phyloP scores from a whole-genome alignment of 306 rosid genomes.

The Clitoria ternatea region DNA sequence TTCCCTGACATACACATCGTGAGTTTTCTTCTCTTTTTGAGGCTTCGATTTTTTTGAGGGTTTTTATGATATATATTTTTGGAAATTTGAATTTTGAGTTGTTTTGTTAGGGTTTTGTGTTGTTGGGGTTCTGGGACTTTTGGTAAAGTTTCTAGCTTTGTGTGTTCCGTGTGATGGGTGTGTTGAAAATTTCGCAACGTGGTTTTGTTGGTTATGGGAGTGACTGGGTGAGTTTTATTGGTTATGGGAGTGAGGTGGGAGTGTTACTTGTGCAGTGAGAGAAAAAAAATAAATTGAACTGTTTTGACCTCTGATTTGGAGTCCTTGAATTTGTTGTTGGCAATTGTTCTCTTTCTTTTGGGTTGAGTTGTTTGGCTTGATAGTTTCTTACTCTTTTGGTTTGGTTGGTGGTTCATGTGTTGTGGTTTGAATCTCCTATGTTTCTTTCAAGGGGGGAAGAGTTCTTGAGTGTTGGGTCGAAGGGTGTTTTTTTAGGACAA shows the following conservation, averaged over 20 bases:
- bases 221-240: not conserved
- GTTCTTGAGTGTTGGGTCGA: not conserved
- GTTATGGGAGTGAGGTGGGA: slow-evolving; percentile 2
- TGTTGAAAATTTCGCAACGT: not conserved
- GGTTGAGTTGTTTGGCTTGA: not conserved
- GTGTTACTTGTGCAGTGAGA: not conserved
- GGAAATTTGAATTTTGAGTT: not conserved
- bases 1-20: slow-evolving; percentile 95
- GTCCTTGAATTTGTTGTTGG: not conserved
- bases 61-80: not conserved
- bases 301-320: not conserved
- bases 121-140: slow-evolving; percentile 25
- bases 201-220: not conserved
- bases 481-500: not conserved
- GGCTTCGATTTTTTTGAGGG: not conserved
- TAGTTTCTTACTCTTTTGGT: not conserved
- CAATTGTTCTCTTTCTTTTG: not conserved
- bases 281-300: not conserved
- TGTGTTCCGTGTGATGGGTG: slow-evolving; percentile 7
- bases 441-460: not conserved
- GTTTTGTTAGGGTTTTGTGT: slow-evolving; percentile 34
- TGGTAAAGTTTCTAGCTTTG: not conserved
- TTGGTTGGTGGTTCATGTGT: slow-evolving; percentile 9
- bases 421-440: not conserved
- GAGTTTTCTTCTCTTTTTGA: slow-evolving; percentile 17